Evolutionary conservation across 768 basidiomycete genomes (phyloP).

Genomic region (Boletus tylopilopsis): DNA sequence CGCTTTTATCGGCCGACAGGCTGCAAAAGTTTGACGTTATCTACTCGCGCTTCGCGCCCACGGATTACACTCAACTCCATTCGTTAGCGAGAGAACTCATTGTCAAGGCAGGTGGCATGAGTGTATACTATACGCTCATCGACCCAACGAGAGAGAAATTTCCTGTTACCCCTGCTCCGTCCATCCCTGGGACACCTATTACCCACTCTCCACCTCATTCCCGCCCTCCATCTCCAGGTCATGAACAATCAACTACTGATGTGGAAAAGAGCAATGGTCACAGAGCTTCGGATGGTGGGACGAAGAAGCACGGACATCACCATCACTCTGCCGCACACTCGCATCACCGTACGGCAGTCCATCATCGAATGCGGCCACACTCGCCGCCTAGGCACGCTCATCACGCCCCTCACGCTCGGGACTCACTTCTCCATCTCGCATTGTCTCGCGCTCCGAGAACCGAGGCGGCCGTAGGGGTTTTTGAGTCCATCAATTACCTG

Average conservation of each 20-base stretch:
- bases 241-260: neutral
- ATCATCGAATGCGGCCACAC: conserved; percentile 7
- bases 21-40: conserved; percentile 58
- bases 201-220: conserved; percentile 30
- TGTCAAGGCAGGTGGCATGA: conserved; percentile 57
- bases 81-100: conserved; percentile 46
- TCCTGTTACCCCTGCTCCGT: conserved; percentile 42
- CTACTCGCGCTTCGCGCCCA: conserved; percentile 55
- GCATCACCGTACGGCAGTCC: conserved; percentile 3
- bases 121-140: conserved; percentile 56
- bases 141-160: conserved; percentile 60
- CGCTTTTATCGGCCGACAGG: conserved; percentile 47
- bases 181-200: conserved; percentile 33
- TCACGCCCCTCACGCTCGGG: conserved; percentile 32
- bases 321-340: neutral
- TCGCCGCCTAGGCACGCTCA: conserved; percentile 9
- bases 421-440: conserved; percentile 38
- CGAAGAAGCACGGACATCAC: neutral
- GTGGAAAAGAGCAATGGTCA: neutral
- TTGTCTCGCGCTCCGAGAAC: conserved; percentile 28
- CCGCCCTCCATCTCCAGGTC: conserved; percentile 29
- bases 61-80: conserved; percentile 53
- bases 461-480: conserved; percentile 67
- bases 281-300: neutral
- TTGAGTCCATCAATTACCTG: conserved; percentile 66